A percentile compares a stretch with the other conserved stretches of the same genome.
These are phyloP conservation scores for Aspergillus wentii DNA, from an alignment of 495 filamentous ascomycete genomes.

Conservation along the genomic window DNA sequence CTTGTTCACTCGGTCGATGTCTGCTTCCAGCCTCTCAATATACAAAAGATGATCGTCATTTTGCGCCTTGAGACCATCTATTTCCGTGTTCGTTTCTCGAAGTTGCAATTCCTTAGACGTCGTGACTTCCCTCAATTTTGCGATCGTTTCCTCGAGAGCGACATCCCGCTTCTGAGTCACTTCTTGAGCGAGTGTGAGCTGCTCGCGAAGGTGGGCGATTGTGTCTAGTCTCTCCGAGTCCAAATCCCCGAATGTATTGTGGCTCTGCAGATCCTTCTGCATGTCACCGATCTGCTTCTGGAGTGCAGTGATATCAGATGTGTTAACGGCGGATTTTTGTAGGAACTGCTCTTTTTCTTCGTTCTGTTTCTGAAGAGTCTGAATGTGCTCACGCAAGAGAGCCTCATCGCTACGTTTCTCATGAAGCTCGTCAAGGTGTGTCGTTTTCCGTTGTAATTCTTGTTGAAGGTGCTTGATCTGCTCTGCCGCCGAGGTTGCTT, in stretches of 20 bases:
- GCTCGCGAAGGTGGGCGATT: conserved; percentile 34
- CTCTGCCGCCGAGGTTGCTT: conserved; percentile 34
- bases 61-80: conserved; percentile 38
- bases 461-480: conserved; percentile 35
- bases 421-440: conserved; percentile 26
- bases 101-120: conserved; percentile 29
- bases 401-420: conserved; percentile 17
- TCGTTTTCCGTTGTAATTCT: conserved; percentile 32
- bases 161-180: conserved; percentile 34
- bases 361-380: conserved; percentile 26
- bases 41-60: conserved; percentile 29
- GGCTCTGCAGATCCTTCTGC: conserved; percentile 30
- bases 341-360: conserved; percentile 23
- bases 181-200: conserved; percentile 32
- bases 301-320: conserved; percentile 19
- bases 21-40: conserved; percentile 31
- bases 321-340: conserved; percentile 17
- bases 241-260: conserved; percentile 15
- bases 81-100: conserved; percentile 33
- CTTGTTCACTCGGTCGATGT: conserved; percentile 28
- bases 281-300: conserved; percentile 31
- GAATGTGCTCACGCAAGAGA: conserved; percentile 27
- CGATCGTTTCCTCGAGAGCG: conserved; percentile 32
- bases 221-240: conserved; percentile 31
- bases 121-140: conserved; percentile 33